Evolutionary conservation across 2,329 filamentous ascomycete genomes (phyloP), one percentile per base, ranked within the genome.

Genomic region (Paecilomyces fulvus): DNA sequence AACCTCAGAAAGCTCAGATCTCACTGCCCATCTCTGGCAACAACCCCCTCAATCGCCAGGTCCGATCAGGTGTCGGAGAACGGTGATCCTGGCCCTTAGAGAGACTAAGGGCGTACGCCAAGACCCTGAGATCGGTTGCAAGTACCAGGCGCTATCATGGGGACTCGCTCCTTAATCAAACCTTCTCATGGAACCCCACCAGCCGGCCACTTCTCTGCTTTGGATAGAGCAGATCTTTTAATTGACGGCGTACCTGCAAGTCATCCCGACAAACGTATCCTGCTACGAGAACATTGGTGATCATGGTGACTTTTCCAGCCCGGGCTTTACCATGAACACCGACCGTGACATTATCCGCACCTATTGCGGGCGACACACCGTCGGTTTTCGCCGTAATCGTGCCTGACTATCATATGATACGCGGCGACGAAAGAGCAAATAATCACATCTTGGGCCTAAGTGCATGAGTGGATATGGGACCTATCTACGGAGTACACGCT

Each of bases 131-230:
- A 49, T 23, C 25, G 48, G 20, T 49, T 49, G 63, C 61, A 63
- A 64, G 37, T 43, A 43, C 37, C 37, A 64, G 70, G 60, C 66
- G 59, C 68, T 70, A 70, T 61, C 54, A 61, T 58, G 61, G 64
- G 52, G 60, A 63, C 65, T 63, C 62, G 65, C 70, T 68, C 70
- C 70, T 71, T 72, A 70, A 72, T 72, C 58, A 72, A 72, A 72
- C 70, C 67, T 70, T 71, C 53, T 37, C 54, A 25, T 20, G 23
- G 48, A 51, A n/a, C 37, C 21, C 50, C 51, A 49, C 48, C 20
- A 17, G 17, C 46, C 46, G 20, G 10, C 23, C 21, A 49, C 21
- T 21, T 50, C 37, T 25, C 43, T 51, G 12, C 49, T 37, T 37
- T 53, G 37, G 37, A 43, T 43, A 43, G 14, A 43, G 37, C 37